phyloP scores from a whole-genome alignment of 2,329 filamentous ascomycete genomes.

The Aspergillus thermomutatus region DNA sequence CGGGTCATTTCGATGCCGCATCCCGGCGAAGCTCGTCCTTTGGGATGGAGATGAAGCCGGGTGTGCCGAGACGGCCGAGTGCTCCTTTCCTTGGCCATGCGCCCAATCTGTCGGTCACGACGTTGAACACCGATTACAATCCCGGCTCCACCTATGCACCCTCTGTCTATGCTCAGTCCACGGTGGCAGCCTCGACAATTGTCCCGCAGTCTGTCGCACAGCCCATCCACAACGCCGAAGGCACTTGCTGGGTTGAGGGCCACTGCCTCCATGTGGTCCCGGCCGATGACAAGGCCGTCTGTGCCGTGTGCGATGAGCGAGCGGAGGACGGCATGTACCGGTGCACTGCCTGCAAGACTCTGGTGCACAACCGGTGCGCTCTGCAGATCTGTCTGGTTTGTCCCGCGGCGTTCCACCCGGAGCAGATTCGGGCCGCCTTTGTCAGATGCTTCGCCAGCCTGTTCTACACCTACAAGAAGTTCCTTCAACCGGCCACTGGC shows the following conservation, averaged over 20 bases:
- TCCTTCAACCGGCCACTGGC: slow-evolving; percentile 55
- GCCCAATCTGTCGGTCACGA: slow-evolving; percentile 44
- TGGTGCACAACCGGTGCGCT: slow-evolving; percentile 58
- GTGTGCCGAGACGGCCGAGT: slow-evolving; percentile 56
- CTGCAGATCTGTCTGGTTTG: slow-evolving; percentile 62
- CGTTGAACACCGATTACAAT: slow-evolving; percentile 39
- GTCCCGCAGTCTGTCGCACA: slow-evolving; percentile 43
- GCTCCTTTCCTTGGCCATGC: slow-evolving; percentile 69
- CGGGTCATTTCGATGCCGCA: slow-evolving; percentile 79
- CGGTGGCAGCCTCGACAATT: slow-evolving; percentile 49
- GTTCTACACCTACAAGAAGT: slow-evolving; percentile 66
- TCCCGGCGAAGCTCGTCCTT: slow-evolving; percentile 94
- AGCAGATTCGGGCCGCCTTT: slow-evolving; percentile 65
- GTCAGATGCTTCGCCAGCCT: slow-evolving; percentile 67
- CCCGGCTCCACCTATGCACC: slow-evolving; percentile 45
- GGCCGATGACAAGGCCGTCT: slow-evolving; percentile 43
- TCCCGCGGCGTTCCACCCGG: slow-evolving; percentile 63
- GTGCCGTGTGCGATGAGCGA: slow-evolving; percentile 52
- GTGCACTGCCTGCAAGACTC: slow-evolving; percentile 47
- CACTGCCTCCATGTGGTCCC: slow-evolving; percentile 47
- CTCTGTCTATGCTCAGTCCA: slow-evolving; percentile 50
- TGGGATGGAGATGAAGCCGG: slow-evolving; percentile 66
- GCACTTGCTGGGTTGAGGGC: slow-evolving; percentile 46
- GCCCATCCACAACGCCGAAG: slow-evolving; percentile 40
- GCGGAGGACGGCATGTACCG: slow-evolving; percentile 57